Conservation (phyloP, 1,139 yeast species). For the Sugiyamaella pinicola region DNA sequence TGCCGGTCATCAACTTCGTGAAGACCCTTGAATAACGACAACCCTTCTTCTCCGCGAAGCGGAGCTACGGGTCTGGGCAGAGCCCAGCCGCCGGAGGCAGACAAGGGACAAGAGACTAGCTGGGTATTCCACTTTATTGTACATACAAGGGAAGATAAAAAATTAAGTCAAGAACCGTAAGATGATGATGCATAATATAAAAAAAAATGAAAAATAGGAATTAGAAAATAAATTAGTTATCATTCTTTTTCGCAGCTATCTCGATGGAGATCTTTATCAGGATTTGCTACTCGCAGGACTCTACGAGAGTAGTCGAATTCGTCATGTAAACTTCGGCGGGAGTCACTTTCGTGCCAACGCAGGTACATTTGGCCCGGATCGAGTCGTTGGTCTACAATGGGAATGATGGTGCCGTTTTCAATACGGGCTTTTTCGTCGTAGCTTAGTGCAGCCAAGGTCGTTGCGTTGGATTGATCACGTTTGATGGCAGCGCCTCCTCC, state of each 20-base stretch:
- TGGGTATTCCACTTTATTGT: slow-evolving; percentile 7
- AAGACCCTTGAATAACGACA: too few species aligned
- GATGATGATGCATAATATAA: slow-evolving; percentile 5
- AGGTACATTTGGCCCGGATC: slow-evolving; percentile 68
- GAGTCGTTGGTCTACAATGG: slow-evolving; percentile 66
- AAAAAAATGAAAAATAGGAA: not conserved
- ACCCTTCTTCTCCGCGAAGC: too few species aligned
- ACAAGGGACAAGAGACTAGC: not conserved
- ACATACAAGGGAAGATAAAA: slow-evolving; percentile 7
- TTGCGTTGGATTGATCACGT: slow-evolving; percentile 34
- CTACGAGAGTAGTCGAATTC: slow-evolving; percentile 73
- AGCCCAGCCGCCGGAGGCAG: not conserved
- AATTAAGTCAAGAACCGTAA: not conserved
- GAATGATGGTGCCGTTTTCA: slow-evolving; percentile 29
- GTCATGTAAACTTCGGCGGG: slow-evolving; percentile 68
- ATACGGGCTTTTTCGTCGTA: slow-evolving; percentile 33
- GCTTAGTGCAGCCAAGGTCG: slow-evolving; percentile 32
- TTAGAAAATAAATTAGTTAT: slow-evolving; percentile 3
- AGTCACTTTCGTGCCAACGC: slow-evolving; percentile 54
- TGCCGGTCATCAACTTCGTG: not conserved
- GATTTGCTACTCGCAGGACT: slow-evolving; percentile 71
- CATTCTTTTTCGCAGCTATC: slow-evolving; percentile 14
- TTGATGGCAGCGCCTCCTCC: slow-evolving; percentile 26
- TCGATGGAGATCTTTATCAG: slow-evolving; percentile 35
- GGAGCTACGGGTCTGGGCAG: not conserved